Conservation (phyloP, 139 green algal species). For the Chlorella vulgaris region DNA sequence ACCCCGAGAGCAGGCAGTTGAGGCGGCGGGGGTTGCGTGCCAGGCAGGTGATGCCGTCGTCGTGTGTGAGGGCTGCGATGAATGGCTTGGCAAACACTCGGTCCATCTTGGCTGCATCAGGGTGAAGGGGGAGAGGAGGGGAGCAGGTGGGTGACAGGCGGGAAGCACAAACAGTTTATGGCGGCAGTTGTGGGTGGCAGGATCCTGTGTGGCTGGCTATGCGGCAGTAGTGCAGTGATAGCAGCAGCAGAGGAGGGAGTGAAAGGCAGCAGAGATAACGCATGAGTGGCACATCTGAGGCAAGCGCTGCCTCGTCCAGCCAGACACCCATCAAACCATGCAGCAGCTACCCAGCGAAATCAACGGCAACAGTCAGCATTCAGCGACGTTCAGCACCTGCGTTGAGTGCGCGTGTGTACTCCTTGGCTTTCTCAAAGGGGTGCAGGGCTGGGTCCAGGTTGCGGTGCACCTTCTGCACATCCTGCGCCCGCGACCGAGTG, state of each 20-base stretch:
- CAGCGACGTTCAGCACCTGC: too few relatives aligned
- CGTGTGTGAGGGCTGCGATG: constrained; percentile 85
- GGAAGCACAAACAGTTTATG: not conserved
- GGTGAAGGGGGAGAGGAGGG: not conserved
- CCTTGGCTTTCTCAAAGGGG: constrained; percentile 90
- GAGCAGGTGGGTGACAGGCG: not conserved
- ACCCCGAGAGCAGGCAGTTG: constrained; percentile 81
- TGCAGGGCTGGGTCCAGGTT: constrained; percentile 94
- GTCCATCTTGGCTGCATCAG: constrained; percentile 86
- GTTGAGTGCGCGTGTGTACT: constrained; percentile 93
- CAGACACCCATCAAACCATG: constrained; percentile 30
- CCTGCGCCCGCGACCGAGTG: constrained; percentile 79
- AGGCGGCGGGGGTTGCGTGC: constrained; percentile 78
- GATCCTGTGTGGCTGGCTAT: too few relatives aligned
- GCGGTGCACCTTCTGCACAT: constrained; percentile 86
- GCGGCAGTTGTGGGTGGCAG: too few relatives aligned
- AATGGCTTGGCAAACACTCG: constrained; percentile 98
- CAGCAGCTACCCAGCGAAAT: not conserved
- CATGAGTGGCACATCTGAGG: not conserved
- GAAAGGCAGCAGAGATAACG: not conserved
- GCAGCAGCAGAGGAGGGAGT: not conserved
- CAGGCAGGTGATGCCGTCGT: constrained; percentile 90
- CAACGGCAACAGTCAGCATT: too few relatives aligned
- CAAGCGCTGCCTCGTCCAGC: too few relatives aligned
- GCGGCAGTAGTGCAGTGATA: too few relatives aligned